Evolutionary conservation across 352 stramenopile genomes (phyloP).

Genomic region (Phytophthora litchii): DNA sequence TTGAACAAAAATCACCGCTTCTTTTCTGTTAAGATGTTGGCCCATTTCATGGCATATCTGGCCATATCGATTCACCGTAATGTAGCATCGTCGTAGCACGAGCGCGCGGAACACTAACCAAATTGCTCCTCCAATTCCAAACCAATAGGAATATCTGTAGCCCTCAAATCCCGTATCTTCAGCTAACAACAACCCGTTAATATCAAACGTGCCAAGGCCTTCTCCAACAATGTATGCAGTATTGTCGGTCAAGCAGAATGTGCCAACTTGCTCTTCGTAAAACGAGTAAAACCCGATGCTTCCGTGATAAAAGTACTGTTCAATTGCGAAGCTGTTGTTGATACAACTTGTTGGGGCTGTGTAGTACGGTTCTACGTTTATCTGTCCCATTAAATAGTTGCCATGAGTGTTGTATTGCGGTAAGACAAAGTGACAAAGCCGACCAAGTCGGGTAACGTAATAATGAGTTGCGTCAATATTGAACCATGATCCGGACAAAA

Average conservation of each 20-base stretch:
- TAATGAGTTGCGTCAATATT: slow-evolving; percentile 27
- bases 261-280: slow-evolving; percentile 16
- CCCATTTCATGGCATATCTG: slow-evolving; percentile 12
- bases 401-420: slow-evolving; percentile 26
- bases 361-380: background rate
- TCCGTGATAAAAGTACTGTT: slow-evolving; percentile 25
- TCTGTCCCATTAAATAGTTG: slow-evolving; percentile 12
- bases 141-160: slow-evolving; percentile 19
- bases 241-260: slow-evolving; percentile 12
- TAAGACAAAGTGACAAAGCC: slow-evolving; percentile 24
- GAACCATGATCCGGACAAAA: slow-evolving; percentile 20
- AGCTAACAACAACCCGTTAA: slow-evolving; percentile 11
- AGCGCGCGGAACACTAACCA: slow-evolving; percentile 19
- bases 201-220: slow-evolving; percentile 18
- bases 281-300: slow-evolving; percentile 17
- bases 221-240: slow-evolving; percentile 13
- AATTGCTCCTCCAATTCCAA: slow-evolving; percentile 2
- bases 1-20: slow-evolving; percentile 19
- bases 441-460: background rate
- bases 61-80: slow-evolving; percentile 6
- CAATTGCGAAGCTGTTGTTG: slow-evolving; percentile 13
- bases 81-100: slow-evolving; percentile 5
- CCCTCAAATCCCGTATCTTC: slow-evolving; percentile 1
- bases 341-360: slow-evolving; percentile 14
- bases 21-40: slow-evolving; percentile 3